Conservation (phyloP, 805 yeast species). For the Starmera pachycereana region DNA sequence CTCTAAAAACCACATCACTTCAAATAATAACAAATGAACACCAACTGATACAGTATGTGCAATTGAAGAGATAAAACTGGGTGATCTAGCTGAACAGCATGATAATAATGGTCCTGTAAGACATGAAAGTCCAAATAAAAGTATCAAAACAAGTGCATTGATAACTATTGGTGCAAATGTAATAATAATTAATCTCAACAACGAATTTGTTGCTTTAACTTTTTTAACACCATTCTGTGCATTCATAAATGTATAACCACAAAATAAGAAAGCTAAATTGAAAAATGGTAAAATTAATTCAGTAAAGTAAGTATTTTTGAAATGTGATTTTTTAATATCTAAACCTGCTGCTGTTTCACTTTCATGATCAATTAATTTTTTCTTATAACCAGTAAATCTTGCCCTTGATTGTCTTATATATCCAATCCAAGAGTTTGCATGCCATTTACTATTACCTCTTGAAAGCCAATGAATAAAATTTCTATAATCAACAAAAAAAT, state of each 20-base stretch:
- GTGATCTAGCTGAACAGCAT: conserved; percentile 30
- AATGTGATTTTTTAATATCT: conserved; percentile 66
- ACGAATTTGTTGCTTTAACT: conserved; percentile 42
- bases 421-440: conserved; percentile 70
- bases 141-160: conserved; percentile 20
- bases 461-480: conserved; percentile 66
- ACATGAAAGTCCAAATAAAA: conserved; percentile 34
- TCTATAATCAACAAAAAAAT: conserved; percentile 61
- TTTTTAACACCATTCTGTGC: conserved; percentile 72
- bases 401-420: conserved; percentile 72
- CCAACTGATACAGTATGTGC: conserved; percentile 47
- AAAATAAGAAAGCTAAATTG: conserved; percentile 55
- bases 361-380: conserved; percentile 52
- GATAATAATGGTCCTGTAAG: conserved; percentile 37
- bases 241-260: conserved; percentile 74
- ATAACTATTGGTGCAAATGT: conserved; percentile 38
- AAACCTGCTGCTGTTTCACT: conserved; percentile 50
- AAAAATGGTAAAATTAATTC: conserved; percentile 69
- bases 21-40: conserved; percentile 45
- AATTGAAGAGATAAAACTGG: conserved; percentile 42
- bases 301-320: conserved; percentile 67
- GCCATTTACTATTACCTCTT: conserved; percentile 63
- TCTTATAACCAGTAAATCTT: conserved; percentile 84
- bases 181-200: conserved; percentile 49
- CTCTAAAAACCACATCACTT: conserved; percentile 57